These are phyloP conservation scores for Dictyostelium brefeldianum DNA, from an alignment of 78 protist genomes.

Conservation along the genomic window DNA sequence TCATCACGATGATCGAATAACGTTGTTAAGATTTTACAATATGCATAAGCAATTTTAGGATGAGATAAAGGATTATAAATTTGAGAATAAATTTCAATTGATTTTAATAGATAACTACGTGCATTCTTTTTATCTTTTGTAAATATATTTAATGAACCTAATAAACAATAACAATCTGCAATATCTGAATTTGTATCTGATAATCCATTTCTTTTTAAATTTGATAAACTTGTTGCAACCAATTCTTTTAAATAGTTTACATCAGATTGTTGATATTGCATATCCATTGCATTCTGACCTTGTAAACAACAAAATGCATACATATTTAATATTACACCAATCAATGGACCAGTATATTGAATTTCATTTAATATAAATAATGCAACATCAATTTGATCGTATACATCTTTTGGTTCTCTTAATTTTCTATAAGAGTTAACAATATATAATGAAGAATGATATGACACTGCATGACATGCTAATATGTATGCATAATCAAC, in stretches of 20 bases:
- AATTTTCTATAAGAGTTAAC: not conserved
- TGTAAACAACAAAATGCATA: not conserved
- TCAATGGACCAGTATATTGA: not conserved
- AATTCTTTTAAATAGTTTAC: not conserved
- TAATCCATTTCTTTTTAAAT: conserved; percentile 2
- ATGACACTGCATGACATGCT: not conserved
- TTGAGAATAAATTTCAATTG: not conserved
- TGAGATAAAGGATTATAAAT: not conserved
- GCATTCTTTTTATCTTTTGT: not conserved
- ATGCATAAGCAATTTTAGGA: conserved; percentile 4
- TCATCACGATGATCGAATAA: not conserved
- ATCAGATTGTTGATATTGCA: not conserved
- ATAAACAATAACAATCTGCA: not conserved
- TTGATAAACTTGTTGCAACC: not conserved
- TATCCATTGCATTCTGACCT: not conserved
- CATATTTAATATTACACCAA: conserved; percentile 9
- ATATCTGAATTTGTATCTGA: not conserved
- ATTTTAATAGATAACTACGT: not conserved
- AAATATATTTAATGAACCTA: not conserved
- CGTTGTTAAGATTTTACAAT: conserved; percentile 4
- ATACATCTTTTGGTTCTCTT: conserved; percentile 14
- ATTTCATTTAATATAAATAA: not conserved
- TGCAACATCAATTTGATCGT: not conserved
- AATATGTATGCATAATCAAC: conserved; percentile 1
- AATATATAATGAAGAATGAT: too few species aligned